Conservation (phyloP, 139 green algal genomes). For the Zygnema circumcarinatum region DNA sequence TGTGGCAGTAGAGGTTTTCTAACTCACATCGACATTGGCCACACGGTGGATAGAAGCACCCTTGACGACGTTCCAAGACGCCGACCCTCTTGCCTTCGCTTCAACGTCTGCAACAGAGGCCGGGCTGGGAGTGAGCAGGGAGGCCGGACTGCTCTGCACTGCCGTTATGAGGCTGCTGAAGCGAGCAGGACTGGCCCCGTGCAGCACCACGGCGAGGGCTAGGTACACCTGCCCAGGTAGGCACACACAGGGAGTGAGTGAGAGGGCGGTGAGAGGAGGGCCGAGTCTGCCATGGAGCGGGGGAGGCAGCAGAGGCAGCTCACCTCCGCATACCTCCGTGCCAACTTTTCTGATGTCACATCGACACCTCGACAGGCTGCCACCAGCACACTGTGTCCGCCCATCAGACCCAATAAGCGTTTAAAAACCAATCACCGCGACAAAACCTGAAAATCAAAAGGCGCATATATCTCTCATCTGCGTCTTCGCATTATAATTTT, state of each 20-base stretch:
- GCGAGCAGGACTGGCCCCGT: constrained; percentile 15
- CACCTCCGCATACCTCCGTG: constrained; percentile 51
- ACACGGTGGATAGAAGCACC: constrained; percentile 22
- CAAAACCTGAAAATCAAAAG: too few species aligned
- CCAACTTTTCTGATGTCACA: constrained; percentile 43
- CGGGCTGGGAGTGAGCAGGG: constrained; percentile 3
- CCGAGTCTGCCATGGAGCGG: background rate
- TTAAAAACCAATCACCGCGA: too few species aligned
- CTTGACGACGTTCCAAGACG: constrained; percentile 1
- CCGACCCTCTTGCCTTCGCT: constrained; percentile 15
- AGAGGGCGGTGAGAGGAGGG: background rate
- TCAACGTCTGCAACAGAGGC: background rate
- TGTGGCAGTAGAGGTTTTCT: too few species aligned
- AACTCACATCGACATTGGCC: constrained; percentile 34
- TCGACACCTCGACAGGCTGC: constrained; percentile 39
- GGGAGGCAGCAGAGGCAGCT: background rate
- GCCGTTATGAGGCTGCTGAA: constrained; percentile 3
- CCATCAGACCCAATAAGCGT: too few species aligned
- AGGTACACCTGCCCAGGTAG: constrained; percentile 32
- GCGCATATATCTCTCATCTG: too few species aligned
- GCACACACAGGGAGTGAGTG: background rate
- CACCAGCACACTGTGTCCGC: constrained; percentile 50
- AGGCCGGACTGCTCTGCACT: background rate
- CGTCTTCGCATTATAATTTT: too few species aligned
- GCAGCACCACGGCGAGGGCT: constrained; percentile 20